Evolutionary conservation across 768 basidiomycete genomes (phyloP).

Genomic region (Strobilomyces confusus): DNA sequence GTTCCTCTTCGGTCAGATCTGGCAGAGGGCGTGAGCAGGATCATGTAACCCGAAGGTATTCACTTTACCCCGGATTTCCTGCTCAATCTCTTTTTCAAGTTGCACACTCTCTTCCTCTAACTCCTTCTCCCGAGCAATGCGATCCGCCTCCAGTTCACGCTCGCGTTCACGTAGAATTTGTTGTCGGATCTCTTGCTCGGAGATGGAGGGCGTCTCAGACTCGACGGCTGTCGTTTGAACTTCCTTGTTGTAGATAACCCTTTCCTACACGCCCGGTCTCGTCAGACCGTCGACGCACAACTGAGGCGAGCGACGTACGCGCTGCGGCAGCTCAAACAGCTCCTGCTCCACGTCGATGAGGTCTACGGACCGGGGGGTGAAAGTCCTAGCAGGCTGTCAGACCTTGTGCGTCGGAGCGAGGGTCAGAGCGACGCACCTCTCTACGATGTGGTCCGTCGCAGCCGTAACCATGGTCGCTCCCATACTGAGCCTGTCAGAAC

Average conservation of each 20-base stretch:
- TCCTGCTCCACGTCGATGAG: slow-evolving; percentile 89
- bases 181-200: slow-evolving; percentile 74
- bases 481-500: slow-evolving; percentile 44
- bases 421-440: slow-evolving; percentile 46
- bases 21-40: slow-evolving; percentile 2
- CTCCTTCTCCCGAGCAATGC: slow-evolving; percentile 65
- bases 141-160: slow-evolving; percentile 67
- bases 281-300: background rate
- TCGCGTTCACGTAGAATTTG: slow-evolving; percentile 59
- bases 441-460: slow-evolving; percentile 63
- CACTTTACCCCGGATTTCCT: slow-evolving; percentile 72
- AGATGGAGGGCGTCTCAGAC: slow-evolving; percentile 43
- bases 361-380: slow-evolving; percentile 66
- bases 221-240: slow-evolving; percentile 73
- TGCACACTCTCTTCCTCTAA: slow-evolving; percentile 81
- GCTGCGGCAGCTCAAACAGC: slow-evolving; percentile 84
- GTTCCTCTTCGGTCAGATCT: slow-evolving; percentile 89
- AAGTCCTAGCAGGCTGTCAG: slow-evolving; percentile 38
- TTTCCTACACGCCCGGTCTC: slow-evolving; percentile 46
- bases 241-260: slow-evolving; percentile 80
- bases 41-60: background rate
- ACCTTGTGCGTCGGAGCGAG: background rate
- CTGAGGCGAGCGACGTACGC: slow-evolving; percentile 42
- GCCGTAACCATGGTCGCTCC: slow-evolving; percentile 45
- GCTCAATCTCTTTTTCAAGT: slow-evolving; percentile 81